phyloP scores from a whole-genome alignment of 1,284 basidiomycete species.

The Apiotrichum mycotoxinovorans region DNA sequence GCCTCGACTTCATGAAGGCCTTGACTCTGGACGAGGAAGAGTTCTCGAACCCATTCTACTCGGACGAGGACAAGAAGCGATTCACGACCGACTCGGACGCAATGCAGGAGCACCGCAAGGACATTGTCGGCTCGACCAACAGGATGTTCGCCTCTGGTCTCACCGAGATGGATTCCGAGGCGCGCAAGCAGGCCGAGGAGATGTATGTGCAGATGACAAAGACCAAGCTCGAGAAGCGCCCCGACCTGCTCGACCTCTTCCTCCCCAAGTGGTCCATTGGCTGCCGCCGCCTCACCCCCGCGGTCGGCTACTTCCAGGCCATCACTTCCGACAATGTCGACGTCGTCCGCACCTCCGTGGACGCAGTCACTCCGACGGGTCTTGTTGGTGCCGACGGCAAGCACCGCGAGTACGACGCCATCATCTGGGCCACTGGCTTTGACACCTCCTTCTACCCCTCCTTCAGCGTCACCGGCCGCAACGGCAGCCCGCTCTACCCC shows the following conservation, averaged over 20 bases:
- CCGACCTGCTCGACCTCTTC: conserved; percentile 23
- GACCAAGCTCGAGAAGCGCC: conserved; percentile 19
- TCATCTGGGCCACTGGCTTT: conserved; percentile 35
- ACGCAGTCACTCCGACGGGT: conserved; percentile 23
- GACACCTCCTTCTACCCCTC: conserved; percentile 37
- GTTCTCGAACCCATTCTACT: conserved; percentile 28
- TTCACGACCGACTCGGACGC: conserved; percentile 20
- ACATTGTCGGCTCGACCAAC: conserved; percentile 29
- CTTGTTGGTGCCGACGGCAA: conserved; percentile 24
- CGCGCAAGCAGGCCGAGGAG: conserved; percentile 17
- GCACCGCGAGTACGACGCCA: conserved; percentile 27
- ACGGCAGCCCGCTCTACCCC: neutral
- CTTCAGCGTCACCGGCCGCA: conserved; percentile 21
- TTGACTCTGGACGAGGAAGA: conserved; percentile 23
- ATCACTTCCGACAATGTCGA: conserved; percentile 32
- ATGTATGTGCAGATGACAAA: conserved; percentile 21
- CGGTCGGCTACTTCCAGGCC: conserved; percentile 41
- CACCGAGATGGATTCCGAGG: neutral
- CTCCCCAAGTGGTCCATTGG: conserved; percentile 29
- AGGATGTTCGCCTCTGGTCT: conserved; percentile 17
- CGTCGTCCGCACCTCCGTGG: conserved; percentile 18
- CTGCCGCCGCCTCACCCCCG: conserved; percentile 39
- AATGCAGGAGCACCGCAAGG: conserved; percentile 26
- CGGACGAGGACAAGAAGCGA: conserved; percentile 24
- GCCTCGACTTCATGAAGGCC: conserved; percentile 18